Base-by-base conservation (phyloP, 1,139 yeast species). In the Blastobotrys elegans region DNA sequence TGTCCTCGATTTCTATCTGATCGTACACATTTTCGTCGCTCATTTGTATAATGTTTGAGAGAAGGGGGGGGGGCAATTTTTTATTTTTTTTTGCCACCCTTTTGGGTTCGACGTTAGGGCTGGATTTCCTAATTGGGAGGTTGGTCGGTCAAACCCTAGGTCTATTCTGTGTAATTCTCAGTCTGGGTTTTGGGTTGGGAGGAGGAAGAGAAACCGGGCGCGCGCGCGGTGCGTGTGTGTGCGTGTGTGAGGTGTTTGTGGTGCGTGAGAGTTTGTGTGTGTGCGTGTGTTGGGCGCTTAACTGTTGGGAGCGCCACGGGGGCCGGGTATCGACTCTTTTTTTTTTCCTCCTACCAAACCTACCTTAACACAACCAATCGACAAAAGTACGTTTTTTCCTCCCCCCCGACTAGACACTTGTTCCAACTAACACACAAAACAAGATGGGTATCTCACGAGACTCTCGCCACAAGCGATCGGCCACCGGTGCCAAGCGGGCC, bases 401-500 rank as follows among this genome's bases (percentile, higher is more conserved):
- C 39, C 5, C 13, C 35, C 17, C 8, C n/a, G 16, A 17, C 30
- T 8, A 30, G 4, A 30, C 33, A 7, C 33, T 13, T 10, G 4
- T 18, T 34, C 22, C 7, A 17, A 13, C 5, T n/a, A 33, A 3
- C 5, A 3, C 4, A 33, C 21, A 34, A 27, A n/a, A 26, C 32
- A 31, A 50, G 54, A 92, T 92, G 98, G 97, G 98, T 90, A 92
- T 92, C 86, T 90, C 97, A 79, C 94, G 99, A 84, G 98, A 92
- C 82, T 90, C 98, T 76, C 96, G 97, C 82, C 98, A 92, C 89
- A 92, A 92, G 87, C 95, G 98, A 79, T 79, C 97, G 70, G 96
- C 95, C 76, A 90, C 99, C 73, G 99, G 99, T 84, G 99, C 98
- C 75, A 90, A 89, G 80, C 90, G 97, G 79, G 97, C 98, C 77